These are phyloP conservation scores for Phycomyces blakesleeanus DNA, from an alignment of 192 early-diverging fungal genomes.

Conservation along the genomic window DNA sequence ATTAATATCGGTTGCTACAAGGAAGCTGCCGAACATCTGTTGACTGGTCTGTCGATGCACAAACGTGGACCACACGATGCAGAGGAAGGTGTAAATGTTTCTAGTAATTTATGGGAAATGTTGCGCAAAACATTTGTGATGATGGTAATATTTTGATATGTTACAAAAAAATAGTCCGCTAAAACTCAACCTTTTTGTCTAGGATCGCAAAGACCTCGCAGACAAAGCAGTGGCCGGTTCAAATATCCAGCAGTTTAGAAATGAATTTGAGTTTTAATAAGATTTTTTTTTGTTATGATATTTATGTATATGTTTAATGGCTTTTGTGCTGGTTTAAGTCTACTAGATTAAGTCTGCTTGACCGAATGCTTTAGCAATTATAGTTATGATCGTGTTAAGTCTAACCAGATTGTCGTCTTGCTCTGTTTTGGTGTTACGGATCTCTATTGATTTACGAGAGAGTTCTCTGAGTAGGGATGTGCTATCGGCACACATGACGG, in stretches of 20 bases:
- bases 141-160: slow-evolving; percentile 38
- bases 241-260: slow-evolving; percentile 53
- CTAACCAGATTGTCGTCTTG: slow-evolving; percentile 29
- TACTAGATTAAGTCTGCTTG: slow-evolving; percentile 30
- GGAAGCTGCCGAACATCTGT: slow-evolving; percentile 92
- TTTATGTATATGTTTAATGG: neutral
- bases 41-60: slow-evolving; percentile 72
- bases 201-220: slow-evolving; percentile 58
- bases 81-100: slow-evolving; percentile 55
- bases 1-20: slow-evolving; percentile 91
- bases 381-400: slow-evolving; percentile 45
- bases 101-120: slow-evolving; percentile 62
- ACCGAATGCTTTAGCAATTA: slow-evolving; percentile 38
- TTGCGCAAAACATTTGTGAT: slow-evolving; percentile 55
- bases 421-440: slow-evolving; percentile 29
- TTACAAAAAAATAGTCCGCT: neutral
- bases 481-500: slow-evolving; percentile 40
- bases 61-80: slow-evolving; percentile 24
- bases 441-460: slow-evolving; percentile 36
- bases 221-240: slow-evolving; percentile 47
- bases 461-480: slow-evolving; percentile 36
- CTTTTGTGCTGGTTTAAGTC: neutral
- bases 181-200: neutral
- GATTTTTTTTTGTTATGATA: neutral
- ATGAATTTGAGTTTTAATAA: slow-evolving; percentile 59